Conservation (phyloP, 2,329 filamentous ascomycete genomes). For the Verticillium nubilum region DNA sequence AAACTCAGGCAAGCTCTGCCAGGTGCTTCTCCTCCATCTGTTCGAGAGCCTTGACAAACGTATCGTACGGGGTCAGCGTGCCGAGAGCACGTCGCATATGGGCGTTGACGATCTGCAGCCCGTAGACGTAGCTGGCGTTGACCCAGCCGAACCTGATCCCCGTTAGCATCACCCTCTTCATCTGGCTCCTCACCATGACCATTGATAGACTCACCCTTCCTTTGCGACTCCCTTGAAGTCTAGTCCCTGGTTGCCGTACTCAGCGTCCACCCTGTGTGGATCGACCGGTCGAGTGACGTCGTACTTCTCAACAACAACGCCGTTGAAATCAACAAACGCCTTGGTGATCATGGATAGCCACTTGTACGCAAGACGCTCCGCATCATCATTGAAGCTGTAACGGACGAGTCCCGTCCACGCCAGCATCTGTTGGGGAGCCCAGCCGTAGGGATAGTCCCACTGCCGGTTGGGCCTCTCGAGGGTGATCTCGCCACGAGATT, state of each 20-base stretch:
- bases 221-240: conserved; percentile 95
- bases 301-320: conserved; percentile 98
- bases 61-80: conserved; percentile 80
- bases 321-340: conserved; percentile 97
- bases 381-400: conserved; percentile 88
- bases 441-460: conserved; percentile 98
- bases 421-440: conserved; percentile 97
- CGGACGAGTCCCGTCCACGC: conserved; percentile 90
- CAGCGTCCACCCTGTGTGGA: conserved; percentile 89
- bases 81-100: conserved; percentile 88
- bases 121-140: conserved; percentile 95
- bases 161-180: conserved; percentile 18
- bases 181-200: not conserved
- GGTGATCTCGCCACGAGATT: conserved; percentile 75
- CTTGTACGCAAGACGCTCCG: conserved; percentile 85
- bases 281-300: conserved; percentile 88
- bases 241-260: conserved; percentile 94
- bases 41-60: conserved; percentile 65
- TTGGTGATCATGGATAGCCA: conserved; percentile 99
- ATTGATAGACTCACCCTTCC: conserved; percentile 69
- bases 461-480: conserved; percentile 87
- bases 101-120: conserved; percentile 79
- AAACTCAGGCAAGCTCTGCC: conserved; percentile 30
- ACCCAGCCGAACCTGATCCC: conserved; percentile 86
- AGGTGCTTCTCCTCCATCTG: conserved; percentile 48